Evolutionary conservation across 2,329 filamentous ascomycete genomes (phyloP).

Genomic region (Diaporthe sp.): DNA sequence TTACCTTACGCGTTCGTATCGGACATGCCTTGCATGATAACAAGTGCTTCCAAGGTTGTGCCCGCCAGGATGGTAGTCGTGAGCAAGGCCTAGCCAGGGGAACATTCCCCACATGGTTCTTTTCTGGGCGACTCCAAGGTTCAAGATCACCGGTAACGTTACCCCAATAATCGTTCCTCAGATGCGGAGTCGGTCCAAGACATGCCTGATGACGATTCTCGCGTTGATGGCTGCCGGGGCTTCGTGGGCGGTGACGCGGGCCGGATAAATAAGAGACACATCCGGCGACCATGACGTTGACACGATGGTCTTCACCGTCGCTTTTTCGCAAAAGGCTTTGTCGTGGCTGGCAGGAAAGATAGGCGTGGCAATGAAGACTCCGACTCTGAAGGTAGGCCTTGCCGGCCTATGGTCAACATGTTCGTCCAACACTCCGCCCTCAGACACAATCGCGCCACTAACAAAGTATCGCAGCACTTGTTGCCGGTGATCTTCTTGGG

Average conservation of each 20-base stretch:
- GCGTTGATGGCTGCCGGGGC: background rate
- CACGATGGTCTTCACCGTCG: background rate
- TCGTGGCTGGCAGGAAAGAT: conserved; percentile 26
- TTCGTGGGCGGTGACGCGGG: background rate
- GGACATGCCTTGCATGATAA: conserved; percentile 14
- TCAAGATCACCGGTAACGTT: conserved; percentile 38
- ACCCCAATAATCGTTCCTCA: conserved; percentile 18
- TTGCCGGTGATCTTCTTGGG: conserved; percentile 31
- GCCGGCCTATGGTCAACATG: conserved; percentile 31
- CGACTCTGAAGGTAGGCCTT: conserved; percentile 14
- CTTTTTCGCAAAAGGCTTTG: background rate
- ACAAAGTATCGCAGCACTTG: conserved; percentile 12
- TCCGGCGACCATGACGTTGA: background rate
- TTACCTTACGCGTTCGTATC: conserved; percentile 7
- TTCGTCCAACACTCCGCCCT: background rate
- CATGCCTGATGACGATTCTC: conserved; percentile 28
- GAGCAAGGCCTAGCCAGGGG: background rate
- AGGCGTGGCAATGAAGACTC: conserved; percentile 19
- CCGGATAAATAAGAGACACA: conserved; percentile 30
- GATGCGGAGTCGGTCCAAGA: conserved; percentile 30
- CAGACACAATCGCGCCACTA: background rate
- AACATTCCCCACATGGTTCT: conserved; percentile 9
- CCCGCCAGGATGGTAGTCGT: background rate
- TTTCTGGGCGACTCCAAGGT: background rate
- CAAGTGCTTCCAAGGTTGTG: background rate